These are phyloP conservation scores for Pyrenochaeta sp. DNA, from an alignment of 2,329 filamentous ascomycete species.

Conservation along the genomic window DNA sequence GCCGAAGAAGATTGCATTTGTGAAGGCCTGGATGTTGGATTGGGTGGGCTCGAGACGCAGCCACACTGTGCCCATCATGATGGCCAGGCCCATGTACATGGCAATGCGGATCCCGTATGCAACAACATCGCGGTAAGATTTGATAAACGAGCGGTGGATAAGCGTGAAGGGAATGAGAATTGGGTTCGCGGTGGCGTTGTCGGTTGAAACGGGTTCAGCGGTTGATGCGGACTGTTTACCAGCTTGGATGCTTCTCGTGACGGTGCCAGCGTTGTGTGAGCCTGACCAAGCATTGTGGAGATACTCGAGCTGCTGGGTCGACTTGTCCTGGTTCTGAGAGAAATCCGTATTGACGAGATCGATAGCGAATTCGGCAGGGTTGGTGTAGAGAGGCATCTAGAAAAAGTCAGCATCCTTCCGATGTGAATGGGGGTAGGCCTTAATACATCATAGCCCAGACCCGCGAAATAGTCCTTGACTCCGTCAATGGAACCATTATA, in stretches of 20 bases:
- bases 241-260: conserved; percentile 35
- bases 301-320: conserved; percentile 58
- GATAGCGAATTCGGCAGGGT: conserved; percentile 81
- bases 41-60: conserved; percentile 73
- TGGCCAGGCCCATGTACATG: conserved; percentile 82
- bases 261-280: conserved; percentile 51
- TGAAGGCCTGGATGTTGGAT: conserved; percentile 78
- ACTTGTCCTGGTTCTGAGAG: conserved; percentile 57
- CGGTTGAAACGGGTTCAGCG: background rate
- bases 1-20: conserved; percentile 75
- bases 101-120: conserved; percentile 82
- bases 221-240: background rate
- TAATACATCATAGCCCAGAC: conserved; percentile 57
- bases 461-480: conserved; percentile 69
- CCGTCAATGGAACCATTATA: conserved; percentile 72
- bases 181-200: conserved; percentile 50
- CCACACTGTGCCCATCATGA: conserved; percentile 92
- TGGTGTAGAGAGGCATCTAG: conserved; percentile 72
- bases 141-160: conserved; percentile 80
- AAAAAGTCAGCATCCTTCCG: background rate
- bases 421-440: background rate
- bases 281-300: conserved; percentile 65
- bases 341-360: conserved; percentile 84
- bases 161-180: conserved; percentile 67
- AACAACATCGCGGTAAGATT: conserved; percentile 83